Percentiles rank a stretch among this genome's conserved stretches.
Conservation (phyloP, 139 green algal species). For the Coccomyxa sp. region DNA sequence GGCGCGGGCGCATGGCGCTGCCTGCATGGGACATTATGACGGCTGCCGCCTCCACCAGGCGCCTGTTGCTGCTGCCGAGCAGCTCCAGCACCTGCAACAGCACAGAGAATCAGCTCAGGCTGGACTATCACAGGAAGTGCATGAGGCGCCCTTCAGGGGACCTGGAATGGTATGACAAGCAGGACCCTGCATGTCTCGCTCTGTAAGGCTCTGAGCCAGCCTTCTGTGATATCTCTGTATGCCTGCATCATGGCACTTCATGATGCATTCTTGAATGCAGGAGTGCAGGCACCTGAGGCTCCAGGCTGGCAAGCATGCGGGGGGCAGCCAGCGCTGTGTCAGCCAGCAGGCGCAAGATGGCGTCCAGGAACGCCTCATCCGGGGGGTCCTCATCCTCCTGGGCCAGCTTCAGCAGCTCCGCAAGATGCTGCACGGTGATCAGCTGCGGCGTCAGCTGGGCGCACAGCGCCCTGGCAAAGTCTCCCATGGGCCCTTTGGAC, state of each 20-base stretch:
- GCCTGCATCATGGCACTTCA: not conserved
- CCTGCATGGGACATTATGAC: not conserved
- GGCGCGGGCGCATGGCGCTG: no score
- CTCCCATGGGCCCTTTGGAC: conserved; percentile 37
- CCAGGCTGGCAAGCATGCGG: conserved; percentile 21
- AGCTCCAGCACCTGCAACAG: not conserved
- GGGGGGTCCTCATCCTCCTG: not conserved
- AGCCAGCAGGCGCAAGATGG: conserved; percentile 16
- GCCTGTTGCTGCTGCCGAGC: not conserved
- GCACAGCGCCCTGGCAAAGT: conserved; percentile 39
- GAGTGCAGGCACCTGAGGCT: not conserved
- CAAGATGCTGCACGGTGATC: conserved; percentile 43
- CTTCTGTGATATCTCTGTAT: not conserved
- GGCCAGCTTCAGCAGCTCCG: conserved; percentile 36
- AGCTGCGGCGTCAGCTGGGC: conserved; percentile 43
- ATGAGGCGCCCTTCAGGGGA: no score
- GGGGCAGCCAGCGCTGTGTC: conserved; percentile 18
- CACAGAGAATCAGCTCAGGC: not conserved
- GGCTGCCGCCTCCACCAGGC: conserved; percentile 7
- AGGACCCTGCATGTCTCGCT: not conserved
- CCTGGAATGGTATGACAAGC: not conserved
- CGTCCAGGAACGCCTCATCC: conserved; percentile 2
- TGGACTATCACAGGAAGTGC: no score
- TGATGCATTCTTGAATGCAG: no score
- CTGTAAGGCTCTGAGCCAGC: not conserved